Percentiles rank a stretch among this genome's conserved stretches.
These are phyloP conservation scores for Boletus rex-veris DNA, from an alignment of 768 basidiomycete species.

Conservation along the genomic window DNA sequence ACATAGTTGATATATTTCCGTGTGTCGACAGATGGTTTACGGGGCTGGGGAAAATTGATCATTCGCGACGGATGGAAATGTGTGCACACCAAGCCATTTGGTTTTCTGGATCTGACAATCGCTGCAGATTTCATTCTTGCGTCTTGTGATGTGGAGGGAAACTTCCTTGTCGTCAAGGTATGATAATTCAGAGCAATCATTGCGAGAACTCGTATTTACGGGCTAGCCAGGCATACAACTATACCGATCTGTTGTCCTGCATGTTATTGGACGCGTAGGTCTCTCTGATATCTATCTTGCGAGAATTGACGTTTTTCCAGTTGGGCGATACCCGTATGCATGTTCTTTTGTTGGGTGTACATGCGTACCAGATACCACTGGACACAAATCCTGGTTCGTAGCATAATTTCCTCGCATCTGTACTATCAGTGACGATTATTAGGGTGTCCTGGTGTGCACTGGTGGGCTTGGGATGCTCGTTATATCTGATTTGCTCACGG, in stretches of 20 bases:
- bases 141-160: conserved; percentile 82
- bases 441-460: conserved; percentile 74
- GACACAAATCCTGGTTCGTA: conserved; percentile 71
- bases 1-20: neutral
- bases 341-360: conserved; percentile 81
- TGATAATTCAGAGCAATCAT: neutral
- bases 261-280: conserved; percentile 88
- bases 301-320: conserved; percentile 32
- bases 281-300: neutral
- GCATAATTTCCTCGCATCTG: neutral
- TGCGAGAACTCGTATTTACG: neutral
- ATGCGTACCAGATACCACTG: conserved; percentile 78
- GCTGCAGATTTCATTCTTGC: conserved; percentile 70
- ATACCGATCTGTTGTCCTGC: conserved; percentile 82
- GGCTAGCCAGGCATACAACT: conserved; percentile 63
- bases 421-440: neutral
- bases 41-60: conserved; percentile 77
- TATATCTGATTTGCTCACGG: conserved; percentile 69
- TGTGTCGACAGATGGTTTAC: conserved; percentile 61
- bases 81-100: conserved; percentile 31
- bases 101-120: conserved; percentile 3
- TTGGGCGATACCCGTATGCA: conserved; percentile 87
- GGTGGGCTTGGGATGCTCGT: conserved; percentile 79
- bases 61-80: conserved; percentile 85
- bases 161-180: conserved; percentile 81